Evolutionary conservation across 2,329 filamentous ascomycete genomes (phyloP), one percentile per base, ranked within the genome.

Genomic region (Ophiocordyceps camponoti-rufipedis): DNA sequence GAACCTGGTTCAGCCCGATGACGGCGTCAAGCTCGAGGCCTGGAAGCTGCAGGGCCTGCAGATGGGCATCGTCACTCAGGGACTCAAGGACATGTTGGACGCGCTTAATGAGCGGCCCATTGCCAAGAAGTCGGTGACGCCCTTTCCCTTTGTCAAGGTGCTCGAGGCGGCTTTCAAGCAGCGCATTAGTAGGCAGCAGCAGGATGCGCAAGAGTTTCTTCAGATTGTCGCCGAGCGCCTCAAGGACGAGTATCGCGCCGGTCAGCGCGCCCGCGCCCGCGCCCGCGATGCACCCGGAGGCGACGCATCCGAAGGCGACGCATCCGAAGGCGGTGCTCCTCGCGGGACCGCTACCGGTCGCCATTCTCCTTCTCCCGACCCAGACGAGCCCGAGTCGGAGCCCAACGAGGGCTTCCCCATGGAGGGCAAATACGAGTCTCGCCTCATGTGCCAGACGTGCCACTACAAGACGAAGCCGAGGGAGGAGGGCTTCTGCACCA

Each of bases 141-240:
- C 89, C 3, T 74, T 78, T n/a, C 73, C 74, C 1, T 95, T 98
- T 58, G 82, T 98, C 41, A 70, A 74, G 50, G 81, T 84, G 0
- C 69, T 98, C 44, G 91, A 98, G 65, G 69, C 70, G 29, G 87
- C 89, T 1, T 98, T 95, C 57, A 78, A 78, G 46, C 89, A 93
- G 55, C 79, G 85, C 54, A 94, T 98, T 54, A 95, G 85, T 58
- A 74, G 89, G 45, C 86, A 91, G 58, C 91, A 98, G 63, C 91
- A 98, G 62, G 91, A 98, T 66, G 91, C 91, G 11, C 91, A 98
- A 58, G 91, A 98, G 61, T 95, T 98, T 51, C 65, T 98, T 46
- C 91, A 98, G 64, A 81, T 96, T 44, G 82, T 98, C 12, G 83
- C 86, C 3, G 89, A 98, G 65, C 75, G 89, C 45, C 68, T 98